phyloP scores from a whole-genome alignment of 2,329 filamentous ascomycete genomes.

The Aspergillus sp. region DNA sequence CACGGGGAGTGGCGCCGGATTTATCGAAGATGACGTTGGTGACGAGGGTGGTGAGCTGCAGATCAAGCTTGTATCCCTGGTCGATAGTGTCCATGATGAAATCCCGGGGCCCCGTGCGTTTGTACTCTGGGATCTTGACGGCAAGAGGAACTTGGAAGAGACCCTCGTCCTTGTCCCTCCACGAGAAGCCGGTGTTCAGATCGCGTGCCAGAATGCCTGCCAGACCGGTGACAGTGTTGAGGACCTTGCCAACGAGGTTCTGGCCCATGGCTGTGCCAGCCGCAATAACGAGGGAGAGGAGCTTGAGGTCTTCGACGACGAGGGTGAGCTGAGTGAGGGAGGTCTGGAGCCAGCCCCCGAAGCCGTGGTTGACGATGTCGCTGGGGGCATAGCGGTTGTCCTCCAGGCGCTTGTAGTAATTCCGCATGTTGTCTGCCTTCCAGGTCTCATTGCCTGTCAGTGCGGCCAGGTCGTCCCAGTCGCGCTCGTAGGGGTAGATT shows the following conservation, averaged over 20 bases:
- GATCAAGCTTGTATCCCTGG: conserved; percentile 55
- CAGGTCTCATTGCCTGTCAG: conserved; percentile 63
- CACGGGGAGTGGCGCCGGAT: conserved; percentile 36
- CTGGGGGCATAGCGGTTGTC: conserved; percentile 52
- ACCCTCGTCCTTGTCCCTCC: conserved; percentile 50
- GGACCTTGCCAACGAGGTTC: conserved; percentile 41
- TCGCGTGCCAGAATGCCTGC: conserved; percentile 39
- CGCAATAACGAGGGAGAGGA: conserved; percentile 54
- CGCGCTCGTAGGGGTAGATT: conserved; percentile 58
- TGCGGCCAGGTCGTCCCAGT: conserved; percentile 59
- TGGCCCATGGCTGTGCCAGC: conserved; percentile 53
- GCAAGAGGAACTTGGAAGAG: conserved; percentile 61
- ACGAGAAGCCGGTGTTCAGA: conserved; percentile 49
- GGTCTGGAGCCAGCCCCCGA: conserved; percentile 27
- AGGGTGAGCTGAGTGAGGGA: conserved; percentile 45
- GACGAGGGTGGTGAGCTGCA: conserved; percentile 50
- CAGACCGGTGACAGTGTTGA: conserved; percentile 49
- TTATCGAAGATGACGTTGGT: conserved; percentile 50
- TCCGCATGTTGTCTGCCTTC: conserved; percentile 58
- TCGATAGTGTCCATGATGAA: conserved; percentile 35
- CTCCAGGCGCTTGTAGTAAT: conserved; percentile 57
- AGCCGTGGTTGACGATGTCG: conserved; percentile 46
- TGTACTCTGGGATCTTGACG: conserved; percentile 27
- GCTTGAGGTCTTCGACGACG: conserved; percentile 54
- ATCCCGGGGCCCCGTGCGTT: conserved; percentile 40